Base-by-base conservation (phyloP, 1,139 yeast genomes). In the Kazachstania sp. region DNA sequence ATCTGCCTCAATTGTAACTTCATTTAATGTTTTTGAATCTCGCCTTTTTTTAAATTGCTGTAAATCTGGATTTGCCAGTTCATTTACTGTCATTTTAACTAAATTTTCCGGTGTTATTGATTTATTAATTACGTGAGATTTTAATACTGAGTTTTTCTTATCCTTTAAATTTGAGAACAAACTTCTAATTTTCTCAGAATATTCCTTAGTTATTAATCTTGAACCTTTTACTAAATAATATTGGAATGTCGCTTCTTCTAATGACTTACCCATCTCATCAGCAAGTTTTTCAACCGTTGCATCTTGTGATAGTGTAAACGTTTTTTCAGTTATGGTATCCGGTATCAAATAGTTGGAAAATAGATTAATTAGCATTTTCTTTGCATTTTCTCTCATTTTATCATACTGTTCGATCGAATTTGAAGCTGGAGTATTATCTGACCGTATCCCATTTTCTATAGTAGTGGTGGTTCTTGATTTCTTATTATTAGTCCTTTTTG, bases 41-140 rank as follows among this genome's bases (percentile, higher is more conserved):
- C 84, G 86, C 47, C 77, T 76, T 53, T 81, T 85, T 15, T 88
- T 90, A 49, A 82, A 77, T 54, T 75, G 72, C 56, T 79, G 82
- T 49, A 83, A 70, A 54, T 83, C 94, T 3, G 86, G 86, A 57
- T 85, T 86, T 59, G 80, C 72, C 69, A 81, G 68, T 54, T 84
- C 86, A 53, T 79, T 83, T 3, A 77, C 77, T 4, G 80, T 70
- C 72, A 83, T 71, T 28, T 67, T 69, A 6, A 81, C 85, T 45
- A 83, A 69, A 50, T 77, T 72, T 11, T 67, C 66, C 31, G 81
- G 73, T 1, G 74, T 62, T 31, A 81, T 64, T 32, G 70, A 67
- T 23, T 75, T 72, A 19, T 71, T 68, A 34, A 78, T 65, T 6
- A 83, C 73, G 39, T 78, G 69, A 23, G 55, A 61, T 69, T 72